A percentile compares a stretch with the other conserved stretches of the same genome.
Conservation (phyloP, 2,329 filamentous ascomycete genomes). For the Parastagonospora avenae region DNA sequence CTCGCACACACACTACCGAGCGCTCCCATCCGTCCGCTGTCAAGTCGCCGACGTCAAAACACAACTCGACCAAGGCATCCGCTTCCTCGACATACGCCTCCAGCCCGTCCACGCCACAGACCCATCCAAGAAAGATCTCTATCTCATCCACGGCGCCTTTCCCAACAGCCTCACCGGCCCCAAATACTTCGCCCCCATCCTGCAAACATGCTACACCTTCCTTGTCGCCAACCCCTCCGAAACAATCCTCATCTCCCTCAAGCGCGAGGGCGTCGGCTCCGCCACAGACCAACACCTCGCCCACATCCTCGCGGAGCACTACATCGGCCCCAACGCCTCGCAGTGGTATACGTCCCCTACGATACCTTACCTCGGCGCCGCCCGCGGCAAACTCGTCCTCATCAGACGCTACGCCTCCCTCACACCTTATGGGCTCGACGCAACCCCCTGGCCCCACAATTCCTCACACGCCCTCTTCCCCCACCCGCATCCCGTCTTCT, state of each 20-base stretch:
- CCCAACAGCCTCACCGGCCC: constrained; percentile 82
- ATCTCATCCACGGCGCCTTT: constrained; percentile 89
- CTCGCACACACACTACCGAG: constrained; percentile 80
- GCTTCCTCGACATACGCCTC: constrained; percentile 92
- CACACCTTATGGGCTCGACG: constrained; percentile 57
- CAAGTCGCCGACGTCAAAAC: constrained; percentile 78
- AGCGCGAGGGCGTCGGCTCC: constrained; percentile 85
- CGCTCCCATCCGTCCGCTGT: constrained; percentile 90
- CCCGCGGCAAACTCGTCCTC: constrained; percentile 81
- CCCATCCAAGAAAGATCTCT: constrained; percentile 66
- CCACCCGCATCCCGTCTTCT: constrained; percentile 58
- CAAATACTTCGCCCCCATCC: constrained; percentile 77
- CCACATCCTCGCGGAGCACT: constrained; percentile 73
- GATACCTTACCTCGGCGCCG: constrained; percentile 79
- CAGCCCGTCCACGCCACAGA: constrained; percentile 66
- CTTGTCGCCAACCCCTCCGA: constrained; percentile 79
- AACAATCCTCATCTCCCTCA: constrained; percentile 83
- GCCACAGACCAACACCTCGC: constrained; percentile 80
- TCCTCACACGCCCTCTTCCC: constrained; percentile 76
- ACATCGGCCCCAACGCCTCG: constrained; percentile 60
- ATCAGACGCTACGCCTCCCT: constrained; percentile 71
- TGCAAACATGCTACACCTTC: constrained; percentile 74
- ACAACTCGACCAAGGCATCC: constrained; percentile 87
- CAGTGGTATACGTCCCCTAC: constrained; percentile 77
- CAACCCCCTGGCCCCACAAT: constrained; percentile 82